These are phyloP conservation scores for Leishmania tropica DNA, from an alignment of 208 protist species.

Conservation along the genomic window DNA sequence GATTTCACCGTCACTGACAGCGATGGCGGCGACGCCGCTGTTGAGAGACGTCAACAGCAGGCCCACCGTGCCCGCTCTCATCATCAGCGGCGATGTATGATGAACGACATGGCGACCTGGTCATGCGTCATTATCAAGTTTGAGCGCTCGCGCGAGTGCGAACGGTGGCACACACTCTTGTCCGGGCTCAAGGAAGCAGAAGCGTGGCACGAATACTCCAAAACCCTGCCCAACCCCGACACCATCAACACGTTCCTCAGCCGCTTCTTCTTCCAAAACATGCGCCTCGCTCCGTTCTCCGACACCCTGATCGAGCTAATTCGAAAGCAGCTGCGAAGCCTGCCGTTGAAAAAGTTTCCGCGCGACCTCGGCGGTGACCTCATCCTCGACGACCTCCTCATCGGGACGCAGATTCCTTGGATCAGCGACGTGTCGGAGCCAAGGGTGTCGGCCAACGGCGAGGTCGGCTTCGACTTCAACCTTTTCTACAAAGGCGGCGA, in stretches of 20 bases:
- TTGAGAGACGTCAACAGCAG: background rate
- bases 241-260: constrained; percentile 74
- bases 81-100: background rate
- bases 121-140: constrained; percentile 63
- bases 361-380: constrained; percentile 67
- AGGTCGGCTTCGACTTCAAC: constrained; percentile 87
- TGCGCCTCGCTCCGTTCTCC: constrained; percentile 50
- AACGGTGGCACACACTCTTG: constrained; percentile 74
- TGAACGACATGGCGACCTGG: constrained; percentile 41
- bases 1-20: background rate
- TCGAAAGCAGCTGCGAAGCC: constrained; percentile 62
- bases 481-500: constrained; percentile 76
- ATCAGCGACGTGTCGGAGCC: constrained; percentile 73
- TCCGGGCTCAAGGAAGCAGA: constrained; percentile 47
- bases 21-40: background rate
- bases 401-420: constrained; percentile 71
- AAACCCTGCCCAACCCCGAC: constrained; percentile 63
- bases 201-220: constrained; percentile 64
- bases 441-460: constrained; percentile 59
- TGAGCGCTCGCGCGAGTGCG: constrained; percentile 52
- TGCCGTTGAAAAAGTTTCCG: constrained; percentile 78
- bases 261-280: constrained; percentile 83
- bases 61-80: background rate
- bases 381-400: constrained; percentile 76
- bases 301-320: constrained; percentile 53